Evolutionary conservation across 177 flowering plant species (phyloP), one percentile per base, ranked within the genome.

Genomic region (Vitis hybrid): DNA sequence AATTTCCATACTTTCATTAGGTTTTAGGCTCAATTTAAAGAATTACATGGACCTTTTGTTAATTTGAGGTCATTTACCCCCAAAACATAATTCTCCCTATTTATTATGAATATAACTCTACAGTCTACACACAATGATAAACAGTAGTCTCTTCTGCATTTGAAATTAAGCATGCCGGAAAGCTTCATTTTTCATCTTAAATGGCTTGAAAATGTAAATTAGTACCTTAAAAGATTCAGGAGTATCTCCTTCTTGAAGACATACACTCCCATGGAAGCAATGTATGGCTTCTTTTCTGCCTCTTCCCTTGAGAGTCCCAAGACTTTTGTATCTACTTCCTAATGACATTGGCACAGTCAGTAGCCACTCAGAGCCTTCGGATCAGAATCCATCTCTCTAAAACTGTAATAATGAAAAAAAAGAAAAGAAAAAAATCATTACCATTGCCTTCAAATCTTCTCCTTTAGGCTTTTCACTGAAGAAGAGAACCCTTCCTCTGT

Each of bases 231-330:
- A 71, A 93, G 91, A 74, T 91, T 93, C 67, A 91, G 75, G 64
- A 93, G 92, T 70, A 90, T 89, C 74, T 93, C 98, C 72, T 91
- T 93, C 81, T 89, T 93, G 87, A 93, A 91, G 56, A 91, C 81
- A 75, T 93, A 93, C 6, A 91, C 94, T 68, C 98, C 99, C 98
- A 92, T 95, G 65, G 97, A 93, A 62, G 98, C 98, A 65, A 92
- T 95, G 79, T 91, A 95, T 32, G 99, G 98, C 68, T 91, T 93
- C 83, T 88, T 88, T 70, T 74, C 73, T 21, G 98, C 96, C 62
- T 93, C 98, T 15, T 89, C 91, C 62, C 62, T 60, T 3, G 98
- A 82, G 57, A 93, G 86, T 58, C 99, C 99, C 74, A 95, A 73
- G 62, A 93, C 89, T 15, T 91, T 91, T 64, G 99, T 91, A 74